These are phyloP conservation scores for Eragrostis tef DNA, from an alignment of 202 grass and related monocot species.

Conservation along the genomic window DNA sequence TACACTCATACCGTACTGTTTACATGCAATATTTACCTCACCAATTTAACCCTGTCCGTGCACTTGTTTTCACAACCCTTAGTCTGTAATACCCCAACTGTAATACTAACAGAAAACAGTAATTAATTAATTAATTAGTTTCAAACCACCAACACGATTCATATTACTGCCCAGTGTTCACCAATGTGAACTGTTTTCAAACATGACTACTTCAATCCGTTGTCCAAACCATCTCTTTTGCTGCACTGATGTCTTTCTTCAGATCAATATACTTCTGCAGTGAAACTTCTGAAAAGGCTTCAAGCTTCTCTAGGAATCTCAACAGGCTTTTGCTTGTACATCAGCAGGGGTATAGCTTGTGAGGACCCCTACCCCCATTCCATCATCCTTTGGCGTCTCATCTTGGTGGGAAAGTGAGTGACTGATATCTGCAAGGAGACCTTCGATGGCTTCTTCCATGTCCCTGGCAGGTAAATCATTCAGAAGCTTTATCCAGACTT, in stretches of 20 bases:
- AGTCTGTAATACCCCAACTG: no score
- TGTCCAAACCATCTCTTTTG: constrained; percentile 40
- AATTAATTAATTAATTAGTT: no score
- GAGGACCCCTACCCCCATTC: background rate
- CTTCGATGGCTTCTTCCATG: constrained; percentile 52
- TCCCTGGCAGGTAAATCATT: constrained; percentile 40
- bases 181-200: background rate
- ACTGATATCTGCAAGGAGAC: constrained; percentile 38
- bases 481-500: constrained; percentile 57
- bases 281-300: constrained; percentile 55
- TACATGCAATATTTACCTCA: no score
- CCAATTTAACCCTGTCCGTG: no score
- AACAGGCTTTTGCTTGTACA: constrained; percentile 40
- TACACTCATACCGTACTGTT: no score
- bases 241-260: constrained; percentile 32
- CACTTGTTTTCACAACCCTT: no score
- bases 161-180: background rate
- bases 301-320: constrained; percentile 53
- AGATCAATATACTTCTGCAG: constrained; percentile 50
- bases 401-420: constrained; percentile 39
- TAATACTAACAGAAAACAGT: no score
- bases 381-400: constrained; percentile 37
- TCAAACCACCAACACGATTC: no score
- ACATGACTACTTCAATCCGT: background rate
- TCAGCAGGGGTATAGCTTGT: constrained; percentile 19